Evolutionary conservation across 2,329 filamentous ascomycete genomes (phyloP).

Genomic region (Bretziella fagacearum): DNA sequence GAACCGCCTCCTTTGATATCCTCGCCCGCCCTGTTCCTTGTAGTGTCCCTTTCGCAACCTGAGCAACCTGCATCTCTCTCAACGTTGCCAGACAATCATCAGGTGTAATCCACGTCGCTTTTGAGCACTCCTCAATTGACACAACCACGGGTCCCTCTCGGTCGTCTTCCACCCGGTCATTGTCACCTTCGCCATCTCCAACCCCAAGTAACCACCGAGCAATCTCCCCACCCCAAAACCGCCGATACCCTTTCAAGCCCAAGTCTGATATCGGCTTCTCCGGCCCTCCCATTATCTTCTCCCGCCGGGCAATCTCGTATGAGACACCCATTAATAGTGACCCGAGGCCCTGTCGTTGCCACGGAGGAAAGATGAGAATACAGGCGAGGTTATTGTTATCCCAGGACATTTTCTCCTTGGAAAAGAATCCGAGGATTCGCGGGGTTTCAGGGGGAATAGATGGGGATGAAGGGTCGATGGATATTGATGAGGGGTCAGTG

Average conservation of each 20-base stretch:
- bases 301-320: conserved; percentile 76
- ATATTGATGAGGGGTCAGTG: conserved; percentile 2
- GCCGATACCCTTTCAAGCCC: conserved; percentile 63
- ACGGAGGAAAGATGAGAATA: conserved; percentile 88
- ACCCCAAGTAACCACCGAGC: conserved; percentile 45
- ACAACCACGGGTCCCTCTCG: too few relatives aligned
- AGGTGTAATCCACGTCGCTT: conserved; percentile 63
- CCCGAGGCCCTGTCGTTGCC: conserved; percentile 79
- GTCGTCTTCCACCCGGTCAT: conserved; percentile 16
- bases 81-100: conserved; percentile 71
- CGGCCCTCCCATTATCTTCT: conserved; percentile 72
- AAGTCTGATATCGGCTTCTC: conserved; percentile 86
- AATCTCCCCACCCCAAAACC: conserved; percentile 77
- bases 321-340: conserved; percentile 81
- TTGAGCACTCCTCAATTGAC: conserved; percentile 50
- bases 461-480: background rate
- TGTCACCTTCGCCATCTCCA: background rate
- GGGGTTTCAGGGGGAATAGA: conserved; percentile 16
- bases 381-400: conserved; percentile 96
- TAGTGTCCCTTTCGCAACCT: conserved; percentile 32
- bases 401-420: conserved; percentile 97
- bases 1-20: background rate
- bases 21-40: conserved; percentile 6
- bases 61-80: conserved; percentile 59
- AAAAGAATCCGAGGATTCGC: conserved; percentile 85